These are phyloP conservation scores for Gelatoporia subvermispora DNA, from an alignment of 768 basidiomycete species.

Conservation along the genomic window DNA sequence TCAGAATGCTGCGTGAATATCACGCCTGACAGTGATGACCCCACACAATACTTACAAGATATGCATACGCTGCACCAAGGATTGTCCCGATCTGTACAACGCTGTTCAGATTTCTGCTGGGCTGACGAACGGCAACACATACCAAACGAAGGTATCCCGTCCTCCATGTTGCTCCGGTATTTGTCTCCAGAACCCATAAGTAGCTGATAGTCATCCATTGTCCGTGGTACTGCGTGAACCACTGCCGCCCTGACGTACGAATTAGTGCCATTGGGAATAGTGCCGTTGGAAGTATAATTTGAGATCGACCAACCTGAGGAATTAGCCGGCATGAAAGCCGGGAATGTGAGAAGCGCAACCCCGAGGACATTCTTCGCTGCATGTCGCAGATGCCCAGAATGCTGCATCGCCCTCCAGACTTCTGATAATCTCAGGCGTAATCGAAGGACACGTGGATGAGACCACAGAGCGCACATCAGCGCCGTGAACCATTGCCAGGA, in stretches of 20 bases:
- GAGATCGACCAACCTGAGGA: slow-evolving; percentile 25
- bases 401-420: slow-evolving; percentile 24
- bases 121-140: slow-evolving; percentile 5
- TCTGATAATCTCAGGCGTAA: slow-evolving; percentile 30
- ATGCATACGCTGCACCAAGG: slow-evolving; percentile 27
- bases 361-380: slow-evolving; percentile 43
- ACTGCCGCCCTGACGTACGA: slow-evolving; percentile 26
- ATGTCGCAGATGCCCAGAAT: slow-evolving; percentile 41
- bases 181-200: slow-evolving; percentile 48
- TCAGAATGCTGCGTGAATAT: neutral
- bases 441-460: slow-evolving; percentile 19
- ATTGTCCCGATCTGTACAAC: slow-evolving; percentile 24
- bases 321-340: slow-evolving; percentile 36
- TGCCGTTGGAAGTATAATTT: no score
- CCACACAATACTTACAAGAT: slow-evolving; percentile 25
- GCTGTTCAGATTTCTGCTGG: no score
- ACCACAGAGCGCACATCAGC: slow-evolving; percentile 12
- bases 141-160: slow-evolving; percentile 42
- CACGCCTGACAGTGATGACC: neutral
- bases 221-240: slow-evolving; percentile 35
- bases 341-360: slow-evolving; percentile 36
- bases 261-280: neutral
- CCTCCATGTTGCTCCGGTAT: slow-evolving; percentile 48
- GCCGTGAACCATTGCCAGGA: slow-evolving; percentile 12
- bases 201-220: slow-evolving; percentile 49